phyloP scores from a whole-genome alignment of 2,329 filamentous ascomycete species.

The Pseudogymnoascus destructans region DNA sequence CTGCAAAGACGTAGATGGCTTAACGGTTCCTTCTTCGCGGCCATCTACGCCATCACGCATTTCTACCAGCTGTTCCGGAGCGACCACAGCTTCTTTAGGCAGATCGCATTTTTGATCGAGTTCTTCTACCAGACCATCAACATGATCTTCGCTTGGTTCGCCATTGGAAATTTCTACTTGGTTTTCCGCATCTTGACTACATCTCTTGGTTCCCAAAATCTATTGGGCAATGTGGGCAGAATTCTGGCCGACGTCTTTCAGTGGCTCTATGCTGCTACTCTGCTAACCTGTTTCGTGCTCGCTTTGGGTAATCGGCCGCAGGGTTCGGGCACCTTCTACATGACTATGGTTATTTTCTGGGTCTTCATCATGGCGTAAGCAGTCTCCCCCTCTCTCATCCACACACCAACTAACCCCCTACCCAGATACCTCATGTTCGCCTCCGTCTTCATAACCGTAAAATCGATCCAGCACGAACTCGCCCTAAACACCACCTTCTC shows the following conservation, averaged over 20 bases:
- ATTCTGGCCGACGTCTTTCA: constrained; percentile 84
- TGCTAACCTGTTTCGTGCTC: constrained; percentile 90
- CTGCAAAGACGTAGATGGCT: constrained; percentile 92
- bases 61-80: constrained; percentile 95
- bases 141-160: constrained; percentile 99
- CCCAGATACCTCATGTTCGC: constrained; percentile 80
- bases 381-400: neutral
- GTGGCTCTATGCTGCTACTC: constrained; percentile 84
- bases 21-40: constrained; percentile 96
- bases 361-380: constrained; percentile 79
- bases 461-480: constrained; percentile 64
- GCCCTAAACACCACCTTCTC: constrained; percentile 48
- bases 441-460: constrained; percentile 84
- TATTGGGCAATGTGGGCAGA: constrained; percentile 65
- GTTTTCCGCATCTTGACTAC: constrained; percentile 94
- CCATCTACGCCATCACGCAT: constrained; percentile 86
- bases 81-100: constrained; percentile 75
- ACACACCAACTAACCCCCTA: constrained; percentile 10
- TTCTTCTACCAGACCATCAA: constrained; percentile 90
- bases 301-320: constrained; percentile 89
- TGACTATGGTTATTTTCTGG: constrained; percentile 99
- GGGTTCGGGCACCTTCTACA: constrained; percentile 85
- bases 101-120: constrained; percentile 81
- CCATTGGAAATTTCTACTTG: constrained; percentile 91
- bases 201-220: constrained; percentile 55